Evolutionary conservation across 768 basidiomycete species (phyloP).

Genomic region (Pleurotus platypus): DNA sequence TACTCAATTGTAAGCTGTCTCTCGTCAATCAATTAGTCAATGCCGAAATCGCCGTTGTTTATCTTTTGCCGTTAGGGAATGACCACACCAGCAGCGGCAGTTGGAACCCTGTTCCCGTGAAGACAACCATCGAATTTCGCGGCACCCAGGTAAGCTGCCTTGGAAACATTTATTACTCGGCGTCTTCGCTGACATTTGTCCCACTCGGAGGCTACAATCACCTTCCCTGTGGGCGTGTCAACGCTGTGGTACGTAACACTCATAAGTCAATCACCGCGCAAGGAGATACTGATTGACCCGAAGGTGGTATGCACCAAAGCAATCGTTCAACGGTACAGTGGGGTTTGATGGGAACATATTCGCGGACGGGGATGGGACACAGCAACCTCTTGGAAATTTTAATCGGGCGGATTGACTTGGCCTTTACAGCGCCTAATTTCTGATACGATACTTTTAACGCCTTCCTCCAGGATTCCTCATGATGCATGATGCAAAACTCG

Average conservation of each 20-base stretch:
- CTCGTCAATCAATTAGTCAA: background rate
- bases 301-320: constrained; percentile 35
- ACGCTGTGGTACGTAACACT: constrained; percentile 34
- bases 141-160: constrained; percentile 46
- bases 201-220: constrained; percentile 52
- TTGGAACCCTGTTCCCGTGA: constrained; percentile 54
- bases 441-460: no score
- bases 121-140: constrained; percentile 60
- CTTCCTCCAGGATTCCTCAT: no score
- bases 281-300: background rate
- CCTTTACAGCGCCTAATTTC: no score
- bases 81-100: constrained; percentile 44
- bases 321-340: constrained; percentile 10
- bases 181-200: no score
- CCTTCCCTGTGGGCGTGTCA: constrained; percentile 74
- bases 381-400: constrained; percentile 12
- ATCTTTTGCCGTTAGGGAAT: constrained; percentile 30
- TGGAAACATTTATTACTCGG: background rate
- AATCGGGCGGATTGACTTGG: background rate
- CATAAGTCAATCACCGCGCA: background rate
- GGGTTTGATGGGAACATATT: constrained; percentile 9
- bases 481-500: no score
- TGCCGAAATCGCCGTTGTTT: background rate
- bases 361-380: constrained; percentile 12
- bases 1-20: constrained; percentile 56